A percentile compares a stretch with the other conserved stretches of the same genome.
Conservation (phyloP, 1,139 yeast genomes). For the Debaryomyces singareniensis region DNA sequence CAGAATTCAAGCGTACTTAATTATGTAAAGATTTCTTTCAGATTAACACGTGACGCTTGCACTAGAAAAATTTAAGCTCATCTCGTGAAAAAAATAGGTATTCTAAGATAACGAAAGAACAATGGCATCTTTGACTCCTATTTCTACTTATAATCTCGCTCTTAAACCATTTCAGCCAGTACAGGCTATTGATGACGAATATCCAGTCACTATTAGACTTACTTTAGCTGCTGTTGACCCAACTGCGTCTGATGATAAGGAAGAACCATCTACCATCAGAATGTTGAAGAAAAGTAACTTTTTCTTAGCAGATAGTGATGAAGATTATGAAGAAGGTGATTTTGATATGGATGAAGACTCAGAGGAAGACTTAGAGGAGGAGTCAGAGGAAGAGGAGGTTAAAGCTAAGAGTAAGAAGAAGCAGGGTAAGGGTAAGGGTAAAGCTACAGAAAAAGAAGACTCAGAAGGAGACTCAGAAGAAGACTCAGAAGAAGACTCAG, state of each 20-base stretch:
- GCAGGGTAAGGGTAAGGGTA: constrained; percentile 15
- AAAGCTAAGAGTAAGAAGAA: constrained; percentile 14
- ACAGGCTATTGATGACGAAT: constrained; percentile 79
- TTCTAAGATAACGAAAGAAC: not conserved
- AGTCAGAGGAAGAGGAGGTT: constrained; percentile 22
- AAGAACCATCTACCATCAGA: constrained; percentile 82
- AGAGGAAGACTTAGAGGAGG: constrained; percentile 41
- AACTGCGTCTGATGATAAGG: constrained; percentile 71
- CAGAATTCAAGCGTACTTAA: constrained; percentile 12
- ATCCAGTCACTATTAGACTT: constrained; percentile 83
- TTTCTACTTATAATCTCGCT: constrained; percentile 80
- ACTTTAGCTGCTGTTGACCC: constrained; percentile 97
- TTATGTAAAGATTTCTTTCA: too few relatives aligned
- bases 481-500: constrained; percentile 55
- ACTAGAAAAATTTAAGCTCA: constrained; percentile 8
- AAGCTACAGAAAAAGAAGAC: constrained; percentile 20
- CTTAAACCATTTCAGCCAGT: constrained; percentile 81
- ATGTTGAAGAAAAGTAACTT: constrained; percentile 68
- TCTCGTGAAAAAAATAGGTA: constrained; percentile 6
- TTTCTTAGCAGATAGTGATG: constrained; percentile 44
- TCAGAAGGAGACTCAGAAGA: constrained; percentile 38
- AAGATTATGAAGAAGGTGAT: constrained; percentile 30
- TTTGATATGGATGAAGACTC: constrained; percentile 51
- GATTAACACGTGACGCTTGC: constrained; percentile 7
- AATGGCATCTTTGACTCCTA: constrained; percentile 73